Conservation (phyloP, 106 monocot genomes). For the Amphibolis antarctica region DNA sequence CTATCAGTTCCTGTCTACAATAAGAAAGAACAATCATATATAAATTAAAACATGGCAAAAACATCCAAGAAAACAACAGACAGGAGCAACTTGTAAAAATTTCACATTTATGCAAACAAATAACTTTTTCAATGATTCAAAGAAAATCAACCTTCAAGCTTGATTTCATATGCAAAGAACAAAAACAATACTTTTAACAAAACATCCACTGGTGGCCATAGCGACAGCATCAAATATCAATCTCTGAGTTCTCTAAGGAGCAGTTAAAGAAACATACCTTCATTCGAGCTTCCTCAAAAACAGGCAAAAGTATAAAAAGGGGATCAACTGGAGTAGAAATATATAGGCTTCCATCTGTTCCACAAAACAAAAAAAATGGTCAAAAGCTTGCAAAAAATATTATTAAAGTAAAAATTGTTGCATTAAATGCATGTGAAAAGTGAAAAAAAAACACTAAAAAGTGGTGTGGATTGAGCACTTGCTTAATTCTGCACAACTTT, state of each 20-base stretch:
- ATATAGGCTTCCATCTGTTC: conserved; percentile 80
- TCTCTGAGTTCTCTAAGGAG: neutral
- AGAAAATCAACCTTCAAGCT: no score
- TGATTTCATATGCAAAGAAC: no score
- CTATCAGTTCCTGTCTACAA: conserved; percentile 56
- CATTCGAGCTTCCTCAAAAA: conserved; percentile 70
- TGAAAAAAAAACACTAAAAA: no score
- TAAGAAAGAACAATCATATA: conserved; percentile 6
- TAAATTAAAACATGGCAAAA: neutral
- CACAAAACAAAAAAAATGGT: conserved; percentile 5
- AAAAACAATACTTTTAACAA: neutral
- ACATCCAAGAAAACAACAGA: no score
- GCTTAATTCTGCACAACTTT: no score
- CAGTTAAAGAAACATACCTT: conserved; percentile 30
- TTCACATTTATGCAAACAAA: no score
- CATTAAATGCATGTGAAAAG: neutral
- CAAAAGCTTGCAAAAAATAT: no score
- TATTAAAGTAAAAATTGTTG: neutral
- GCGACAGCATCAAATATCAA: neutral
- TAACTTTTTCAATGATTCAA: no score
- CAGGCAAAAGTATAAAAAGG: conserved; percentile 72
- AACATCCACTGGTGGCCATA: neutral
- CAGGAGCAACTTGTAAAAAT: no score
- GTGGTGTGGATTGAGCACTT: no score
- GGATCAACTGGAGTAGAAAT: conserved; percentile 70